Conservation (phyloP, 1,284 basidiomycete species). For the Polyporus tsugae region DNA sequence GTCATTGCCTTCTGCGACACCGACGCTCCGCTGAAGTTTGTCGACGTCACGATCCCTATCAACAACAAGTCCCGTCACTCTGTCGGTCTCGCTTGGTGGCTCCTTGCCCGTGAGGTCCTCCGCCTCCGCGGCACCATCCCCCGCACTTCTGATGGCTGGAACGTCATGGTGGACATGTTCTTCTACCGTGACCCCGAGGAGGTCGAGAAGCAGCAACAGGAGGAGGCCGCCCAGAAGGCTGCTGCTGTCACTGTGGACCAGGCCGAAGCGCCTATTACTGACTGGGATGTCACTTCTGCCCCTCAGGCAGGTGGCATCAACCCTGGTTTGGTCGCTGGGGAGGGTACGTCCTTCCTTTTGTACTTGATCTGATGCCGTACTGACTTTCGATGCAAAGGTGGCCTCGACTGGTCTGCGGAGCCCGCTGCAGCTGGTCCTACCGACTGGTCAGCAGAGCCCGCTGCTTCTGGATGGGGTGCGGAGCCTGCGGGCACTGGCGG, state of each 20-base stretch:
- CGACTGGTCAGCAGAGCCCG: slow-evolving; percentile 89
- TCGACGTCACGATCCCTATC: slow-evolving; percentile 98
- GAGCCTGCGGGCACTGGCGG: slow-evolving; percentile 53
- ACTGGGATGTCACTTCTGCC: slow-evolving; percentile 84
- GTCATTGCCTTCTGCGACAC: slow-evolving; percentile 99
- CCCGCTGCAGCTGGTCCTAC: slow-evolving; percentile 58
- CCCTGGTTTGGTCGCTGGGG: slow-evolving; percentile 75
- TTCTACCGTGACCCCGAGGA: slow-evolving; percentile 99
- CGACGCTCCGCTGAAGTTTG: slow-evolving; percentile 96
- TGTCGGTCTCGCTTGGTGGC: slow-evolving; percentile 98
- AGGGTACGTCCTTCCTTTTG: slow-evolving; percentile 55
- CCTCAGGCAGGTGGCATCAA: slow-evolving; percentile 77
- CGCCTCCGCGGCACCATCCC: slow-evolving; percentile 94
- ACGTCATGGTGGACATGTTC: slow-evolving; percentile 99
- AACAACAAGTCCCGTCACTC: slow-evolving; percentile 99
- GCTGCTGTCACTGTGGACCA: slow-evolving; percentile 63
- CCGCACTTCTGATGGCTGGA: slow-evolving; percentile 91
- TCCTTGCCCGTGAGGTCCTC: slow-evolving; percentile 97
- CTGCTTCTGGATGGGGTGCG: slow-evolving; percentile 67
- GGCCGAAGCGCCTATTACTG: slow-evolving; percentile 63
- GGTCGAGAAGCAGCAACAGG: slow-evolving; percentile 95
- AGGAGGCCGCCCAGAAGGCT: slow-evolving; percentile 87
- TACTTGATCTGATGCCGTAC: slow-evolving; percentile 1
- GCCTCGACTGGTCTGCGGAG: slow-evolving; percentile 88
- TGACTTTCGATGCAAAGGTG: slow-evolving; percentile 52